Conservation (phyloP, 345 rosid genomes). For the Linum trigynum region DNA sequence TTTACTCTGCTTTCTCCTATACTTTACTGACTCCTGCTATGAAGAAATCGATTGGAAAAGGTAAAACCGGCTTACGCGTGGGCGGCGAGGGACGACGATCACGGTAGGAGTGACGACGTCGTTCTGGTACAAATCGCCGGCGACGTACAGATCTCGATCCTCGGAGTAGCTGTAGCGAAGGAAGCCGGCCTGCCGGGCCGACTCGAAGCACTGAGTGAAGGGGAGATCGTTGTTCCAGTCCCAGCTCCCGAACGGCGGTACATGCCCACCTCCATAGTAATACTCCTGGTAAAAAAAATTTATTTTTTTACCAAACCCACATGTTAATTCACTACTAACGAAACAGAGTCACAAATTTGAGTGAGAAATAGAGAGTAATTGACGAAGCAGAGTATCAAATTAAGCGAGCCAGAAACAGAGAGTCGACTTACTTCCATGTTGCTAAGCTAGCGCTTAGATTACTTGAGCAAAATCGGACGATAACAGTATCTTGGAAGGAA, state of each 20-base stretch:
- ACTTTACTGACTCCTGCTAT: background rate
- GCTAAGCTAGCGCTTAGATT: background rate
- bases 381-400: no score
- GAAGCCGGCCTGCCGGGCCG: constrained; percentile 56
- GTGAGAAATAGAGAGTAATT: background rate
- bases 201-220: constrained; percentile 85
- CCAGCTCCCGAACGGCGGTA: constrained; percentile 98
- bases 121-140: constrained; percentile 77
- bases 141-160: constrained; percentile 82
- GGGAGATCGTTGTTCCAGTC: constrained; percentile 83
- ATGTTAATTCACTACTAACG: no score
- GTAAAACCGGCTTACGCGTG: constrained; percentile 31
- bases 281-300: constrained; percentile 23
- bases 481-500: background rate
- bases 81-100: constrained; percentile 88
- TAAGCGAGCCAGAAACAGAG: background rate
- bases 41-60: background rate
- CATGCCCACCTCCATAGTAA: constrained; percentile 48
- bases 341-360: background rate
- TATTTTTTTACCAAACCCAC: no score
- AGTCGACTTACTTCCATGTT: constrained; percentile 15
- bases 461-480: constrained; percentile 12
- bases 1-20: background rate
- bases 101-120: constrained; percentile 78
- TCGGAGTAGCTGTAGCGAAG: constrained; percentile 62